phyloP scores from a whole-genome alignment of 495 filamentous ascomycete genomes.

The Trichoderma orchidacearum region DNA sequence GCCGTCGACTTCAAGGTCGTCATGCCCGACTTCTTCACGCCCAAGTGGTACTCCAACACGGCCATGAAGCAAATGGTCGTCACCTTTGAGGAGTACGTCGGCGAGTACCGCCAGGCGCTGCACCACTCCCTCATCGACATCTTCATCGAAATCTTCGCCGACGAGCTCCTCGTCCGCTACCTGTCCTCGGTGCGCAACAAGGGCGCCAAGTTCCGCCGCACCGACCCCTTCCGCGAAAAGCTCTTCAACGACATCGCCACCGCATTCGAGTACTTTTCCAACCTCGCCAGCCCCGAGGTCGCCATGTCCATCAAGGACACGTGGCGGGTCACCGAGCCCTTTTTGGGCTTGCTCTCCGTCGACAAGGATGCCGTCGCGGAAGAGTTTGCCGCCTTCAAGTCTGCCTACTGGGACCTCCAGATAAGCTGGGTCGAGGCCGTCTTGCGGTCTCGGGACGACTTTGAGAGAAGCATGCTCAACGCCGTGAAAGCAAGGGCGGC shows the following conservation, averaged over 20 bases:
- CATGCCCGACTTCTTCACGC: conserved; percentile 80
- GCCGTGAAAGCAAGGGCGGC: conserved; percentile 75
- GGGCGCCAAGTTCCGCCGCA: conserved; percentile 73
- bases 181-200: conserved; percentile 80
- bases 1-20: conserved; percentile 68
- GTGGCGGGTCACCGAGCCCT: conserved; percentile 77
- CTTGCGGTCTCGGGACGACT: conserved; percentile 76
- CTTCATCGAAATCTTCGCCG: conserved; percentile 76
- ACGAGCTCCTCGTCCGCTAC: conserved; percentile 78
- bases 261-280: conserved; percentile 65
- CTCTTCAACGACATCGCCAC: conserved; percentile 80
- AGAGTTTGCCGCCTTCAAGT: conserved; percentile 73
- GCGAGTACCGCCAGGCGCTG: conserved; percentile 67
- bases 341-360: conserved; percentile 57
- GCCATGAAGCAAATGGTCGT: conserved; percentile 80
- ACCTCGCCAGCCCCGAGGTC: conserved; percentile 31
- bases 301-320: conserved; percentile 61
- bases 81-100: conserved; percentile 88
- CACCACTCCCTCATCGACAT: conserved; percentile 81
- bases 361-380: conserved; percentile 62
- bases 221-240: conserved; percentile 75
- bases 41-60: conserved; percentile 69
- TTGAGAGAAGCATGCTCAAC: conserved; percentile 79
- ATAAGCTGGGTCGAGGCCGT: conserved; percentile 95
- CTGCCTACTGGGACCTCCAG: conserved; percentile 85